Base-by-base conservation (phyloP, 1,139 yeast species). In the Zhuliangozyma parablackwelliae region DNA sequence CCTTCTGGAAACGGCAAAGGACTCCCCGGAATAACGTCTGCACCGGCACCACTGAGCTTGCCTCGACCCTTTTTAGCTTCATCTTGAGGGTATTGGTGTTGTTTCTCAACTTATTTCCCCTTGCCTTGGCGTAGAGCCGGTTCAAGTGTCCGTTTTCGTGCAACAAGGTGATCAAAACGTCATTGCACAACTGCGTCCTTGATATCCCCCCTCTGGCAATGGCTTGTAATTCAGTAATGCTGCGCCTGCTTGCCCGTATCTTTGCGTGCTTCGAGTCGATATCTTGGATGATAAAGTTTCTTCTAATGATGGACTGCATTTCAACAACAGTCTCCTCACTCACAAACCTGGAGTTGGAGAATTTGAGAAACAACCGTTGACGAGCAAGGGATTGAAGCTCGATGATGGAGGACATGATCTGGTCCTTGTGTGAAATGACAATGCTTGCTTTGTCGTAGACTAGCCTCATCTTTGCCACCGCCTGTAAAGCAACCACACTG, bases 151-250 rank as follows among this genome's bases (percentile, higher is more conserved):
- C 42, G 39, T 72, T 77, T 45, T 67, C 68, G 34, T 61, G 61
- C 39, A 70, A 48, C 39, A 73, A 59, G 1, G 70, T 59, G 24
- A 73, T 60, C 47, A 75, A 56, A 2, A 73, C 69, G 38, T 53
- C 59, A 42, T 72, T 65, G 43, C 75, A 70, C 35, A 78, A 53
- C 26, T 58, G 62, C 3, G 68, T 63, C 47, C 87, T 63, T 1
- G 69, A 46, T 3, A 70, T 48, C 1, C 73, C 79, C 25, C 82
- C 86, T 42, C 85, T 65, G 2, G 69, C 64, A 40, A 74, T 63
- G 29, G 78, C 63, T 50, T 80, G 87, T 2, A 79, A 53, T 23
- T 69, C 75, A 28, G 46, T 43, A 7, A 66, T 39, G 1, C 43
- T 30, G 1, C 35, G 33, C 24, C 41, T 38, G 10, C 42, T 42